Conservation (phyloP, 345 rosid species). For the Arabidopsis thaliana region DNA sequence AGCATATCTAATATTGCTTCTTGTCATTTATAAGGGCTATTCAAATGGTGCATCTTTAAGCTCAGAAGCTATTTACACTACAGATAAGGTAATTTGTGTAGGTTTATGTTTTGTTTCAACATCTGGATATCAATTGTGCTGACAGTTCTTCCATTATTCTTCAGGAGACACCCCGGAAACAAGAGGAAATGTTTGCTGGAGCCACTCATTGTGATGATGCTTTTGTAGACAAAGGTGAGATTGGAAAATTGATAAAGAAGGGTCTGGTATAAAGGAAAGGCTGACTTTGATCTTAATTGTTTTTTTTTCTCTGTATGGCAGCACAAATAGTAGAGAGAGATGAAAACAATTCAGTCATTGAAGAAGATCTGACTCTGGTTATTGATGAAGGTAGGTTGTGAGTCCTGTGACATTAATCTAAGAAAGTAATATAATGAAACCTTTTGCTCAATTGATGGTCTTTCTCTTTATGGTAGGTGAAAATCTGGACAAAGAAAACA, state of each 20-base stretch:
- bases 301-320: not conserved
- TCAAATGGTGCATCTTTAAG: not conserved
- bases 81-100: not conserved
- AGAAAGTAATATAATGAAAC: not conserved
- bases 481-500: slow-evolving; percentile 58
- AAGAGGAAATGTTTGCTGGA: slow-evolving; percentile 23
- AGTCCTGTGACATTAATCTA: slow-evolving; percentile 20
- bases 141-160: slow-evolving; percentile 4
- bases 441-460: not conserved
- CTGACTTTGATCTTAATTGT: not conserved
- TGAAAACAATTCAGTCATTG: slow-evolving; percentile 6
- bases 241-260: slow-evolving; percentile 1
- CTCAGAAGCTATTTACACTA: slow-evolving; percentile 9
- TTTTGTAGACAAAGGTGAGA: slow-evolving; percentile 36
- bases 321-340: slow-evolving; percentile 20
- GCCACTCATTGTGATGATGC: slow-evolving; percentile 23
- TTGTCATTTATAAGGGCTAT: slow-evolving; percentile 23
- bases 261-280: not conserved
- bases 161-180: slow-evolving; percentile 23
- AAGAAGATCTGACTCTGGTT: slow-evolving; percentile 24
- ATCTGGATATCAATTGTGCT: slow-evolving; percentile 2
- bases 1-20: slow-evolving; percentile 7
- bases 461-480: slow-evolving; percentile 40
- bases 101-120: slow-evolving; percentile 2
- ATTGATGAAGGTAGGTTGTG: slow-evolving; percentile 48